Evolutionary conservation across 169 alveolate species (phyloP), one percentile per base, ranked within the genome.

Genomic region (Babesia gibsoni): DNA sequence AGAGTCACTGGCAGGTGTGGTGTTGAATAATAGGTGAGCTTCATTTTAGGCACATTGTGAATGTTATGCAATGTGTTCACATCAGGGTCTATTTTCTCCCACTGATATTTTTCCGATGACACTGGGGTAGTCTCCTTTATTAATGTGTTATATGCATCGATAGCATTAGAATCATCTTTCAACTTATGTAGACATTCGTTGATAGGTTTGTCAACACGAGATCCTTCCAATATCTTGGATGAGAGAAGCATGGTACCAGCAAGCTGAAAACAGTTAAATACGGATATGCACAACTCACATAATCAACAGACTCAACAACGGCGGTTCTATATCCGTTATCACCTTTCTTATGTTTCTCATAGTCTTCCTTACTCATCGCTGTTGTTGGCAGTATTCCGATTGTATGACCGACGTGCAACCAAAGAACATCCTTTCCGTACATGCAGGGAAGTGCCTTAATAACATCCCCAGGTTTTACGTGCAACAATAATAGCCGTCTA

Each of bases 391-490:
- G 67, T 6, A 35, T 39, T 3, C 81, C 80, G n/a, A 33, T 32
- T 14, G 70, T 43, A 25, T 50, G 32, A 14, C 81, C 81, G 39
- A 77, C 18, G 79, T 77, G 43, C 10, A 65, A 4, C 54, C 54
- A 73, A 4, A 43, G 36, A 12, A 22, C 57, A 2, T 77, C 52
- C n/a, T 66, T 66, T 5, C 46, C 75, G 48, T 52, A 77, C 57
- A 41, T 41, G 37, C 53, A 54, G 46, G 18, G 54, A 2, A 22
- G 25, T 14, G 79, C 85, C 30, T 64, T 42, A 6, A 77, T 18
- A 0, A 65, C 49, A 39, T 77, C 85, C 25, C 81, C 85, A n/a
- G 58, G 52, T n/a, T 29, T 52, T 29, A 77, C 48, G 39, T 77
- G 63, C 16, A 36, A 45, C 12, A 77, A 36, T 8, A 45, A 66